These are phyloP conservation scores for Discostella stelligera DNA, from an alignment of 352 stramenopile species.

Conservation along the genomic window DNA sequence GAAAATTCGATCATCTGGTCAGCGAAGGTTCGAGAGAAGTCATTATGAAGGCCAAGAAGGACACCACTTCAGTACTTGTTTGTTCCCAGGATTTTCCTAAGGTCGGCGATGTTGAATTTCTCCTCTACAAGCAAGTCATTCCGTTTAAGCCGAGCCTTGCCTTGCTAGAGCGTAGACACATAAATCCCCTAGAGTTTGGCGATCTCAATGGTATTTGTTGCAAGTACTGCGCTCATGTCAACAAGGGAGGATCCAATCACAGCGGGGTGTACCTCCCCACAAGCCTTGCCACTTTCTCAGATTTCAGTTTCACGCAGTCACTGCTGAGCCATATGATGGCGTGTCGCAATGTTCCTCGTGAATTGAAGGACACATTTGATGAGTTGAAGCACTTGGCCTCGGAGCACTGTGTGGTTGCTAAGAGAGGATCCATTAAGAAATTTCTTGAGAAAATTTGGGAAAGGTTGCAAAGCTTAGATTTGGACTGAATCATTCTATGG, in stretches of 20 bases:
- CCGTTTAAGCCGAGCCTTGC: conserved; percentile 53
- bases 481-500: neutral
- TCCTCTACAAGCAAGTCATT: conserved; percentile 67
- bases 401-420: conserved; percentile 31
- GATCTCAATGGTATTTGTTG: conserved; percentile 62
- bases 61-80: conserved; percentile 22
- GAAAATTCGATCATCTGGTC: conserved; percentile 32
- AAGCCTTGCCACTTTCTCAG: conserved; percentile 34
- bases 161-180: conserved; percentile 44
- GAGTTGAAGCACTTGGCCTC: conserved; percentile 36
- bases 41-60: conserved; percentile 16
- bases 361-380: conserved; percentile 46
- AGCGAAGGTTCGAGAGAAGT: conserved; percentile 21
- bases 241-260: conserved; percentile 35
- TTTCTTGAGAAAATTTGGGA: conserved; percentile 59
- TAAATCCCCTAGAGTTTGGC: conserved; percentile 55
- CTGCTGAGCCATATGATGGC: conserved; percentile 61
- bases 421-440: conserved; percentile 54
- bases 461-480: conserved; percentile 6
- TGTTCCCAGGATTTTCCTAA: conserved; percentile 33
- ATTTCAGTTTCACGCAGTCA: conserved; percentile 58
- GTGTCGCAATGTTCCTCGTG: conserved; percentile 47
- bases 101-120: conserved; percentile 55
- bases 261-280: conserved; percentile 60
- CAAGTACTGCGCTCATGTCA: conserved; percentile 51